Percentiles rank a stretch among this genome's conserved stretches.
Evolutionary conservation across 108 stramenopile genomes (phyloP).

Genomic region (Phaeodactylum tricornutum): DNA sequence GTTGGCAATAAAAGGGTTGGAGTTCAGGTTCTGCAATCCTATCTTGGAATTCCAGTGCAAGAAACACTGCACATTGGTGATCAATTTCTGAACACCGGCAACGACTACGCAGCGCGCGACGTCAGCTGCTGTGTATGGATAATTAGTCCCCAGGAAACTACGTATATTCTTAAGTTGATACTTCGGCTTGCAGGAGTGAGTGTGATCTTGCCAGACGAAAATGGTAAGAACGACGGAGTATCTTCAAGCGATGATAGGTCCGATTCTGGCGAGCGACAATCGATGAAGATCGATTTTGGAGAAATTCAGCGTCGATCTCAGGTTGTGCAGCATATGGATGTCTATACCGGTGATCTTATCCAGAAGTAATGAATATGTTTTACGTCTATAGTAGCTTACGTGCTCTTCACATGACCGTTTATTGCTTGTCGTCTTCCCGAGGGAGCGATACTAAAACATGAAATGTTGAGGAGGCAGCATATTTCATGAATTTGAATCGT

Average conservation of each 20-base stretch:
- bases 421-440: neutral
- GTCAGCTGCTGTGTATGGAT: slow-evolving; percentile 90
- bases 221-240: neutral
- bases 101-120: slow-evolving; percentile 82
- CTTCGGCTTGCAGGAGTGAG: slow-evolving; percentile 60
- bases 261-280: neutral
- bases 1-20: slow-evolving; percentile 89
- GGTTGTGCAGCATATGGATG: slow-evolving; percentile 68
- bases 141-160: slow-evolving; percentile 83
- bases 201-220: too few species aligned
- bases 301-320: slow-evolving; percentile 58
- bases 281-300: slow-evolving; percentile 33
- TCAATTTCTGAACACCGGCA: slow-evolving; percentile 87
- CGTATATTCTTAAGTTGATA: slow-evolving; percentile 80
- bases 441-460: slow-evolving; percentile 73
- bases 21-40: slow-evolving; percentile 70
- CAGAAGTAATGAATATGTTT: too few species aligned
- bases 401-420: neutral
- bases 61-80: slow-evolving; percentile 88
- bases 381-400: too few species aligned
- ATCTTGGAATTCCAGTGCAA: slow-evolving; percentile 55
- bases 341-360: slow-evolving; percentile 74
- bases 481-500: slow-evolving; percentile 51
- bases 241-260: neutral
- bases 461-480: slow-evolving; percentile 62